These are phyloP conservation scores for Fusarium virguliforme DNA, from an alignment of 2,329 filamentous ascomycete species.

Conservation along the genomic window DNA sequence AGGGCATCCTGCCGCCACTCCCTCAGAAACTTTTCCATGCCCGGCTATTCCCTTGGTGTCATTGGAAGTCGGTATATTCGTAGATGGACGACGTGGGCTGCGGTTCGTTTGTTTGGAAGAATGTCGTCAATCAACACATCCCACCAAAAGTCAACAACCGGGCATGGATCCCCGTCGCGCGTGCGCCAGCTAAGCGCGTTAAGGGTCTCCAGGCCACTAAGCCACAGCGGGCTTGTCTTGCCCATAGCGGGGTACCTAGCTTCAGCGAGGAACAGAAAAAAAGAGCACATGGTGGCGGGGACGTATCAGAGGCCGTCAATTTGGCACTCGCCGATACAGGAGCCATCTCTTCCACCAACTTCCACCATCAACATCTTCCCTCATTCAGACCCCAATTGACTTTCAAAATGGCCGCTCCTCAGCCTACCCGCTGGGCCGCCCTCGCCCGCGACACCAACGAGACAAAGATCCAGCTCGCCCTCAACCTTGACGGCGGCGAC, in stretches of 20 bases:
- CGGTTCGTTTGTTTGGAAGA: constrained; percentile 30
- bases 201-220: constrained; percentile 39
- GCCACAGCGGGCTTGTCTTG: constrained; percentile 47
- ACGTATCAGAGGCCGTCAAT: constrained; percentile 50
- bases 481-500: constrained; percentile 92
- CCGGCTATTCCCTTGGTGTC: constrained; percentile 21
- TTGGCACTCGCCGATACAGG: constrained; percentile 53
- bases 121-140: constrained; percentile 39
- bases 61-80: constrained; percentile 11
- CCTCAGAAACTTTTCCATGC: constrained; percentile 93
- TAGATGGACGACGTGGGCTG: constrained; percentile 12
- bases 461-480: constrained; percentile 93
- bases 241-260: constrained; percentile 52
- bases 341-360: constrained; percentile 35
- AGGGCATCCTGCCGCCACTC: constrained; percentile 96
- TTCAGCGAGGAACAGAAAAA: constrained; percentile 19
- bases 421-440: constrained; percentile 76
- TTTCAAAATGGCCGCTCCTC: constrained; percentile 49
- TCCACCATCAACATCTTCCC: constrained; percentile 13
- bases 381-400: constrained; percentile 35
- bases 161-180: neutral
- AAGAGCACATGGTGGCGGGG: constrained; percentile 42
- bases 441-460: constrained; percentile 96
- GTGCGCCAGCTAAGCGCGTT: constrained; percentile 39
- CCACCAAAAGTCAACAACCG: constrained; percentile 48